Percentiles rank a stretch among this genome's conserved stretches.
These are phyloP conservation scores for Zoysia matrella DNA, from an alignment of 202 grass and related monocot genomes.

Conservation along the genomic window DNA sequence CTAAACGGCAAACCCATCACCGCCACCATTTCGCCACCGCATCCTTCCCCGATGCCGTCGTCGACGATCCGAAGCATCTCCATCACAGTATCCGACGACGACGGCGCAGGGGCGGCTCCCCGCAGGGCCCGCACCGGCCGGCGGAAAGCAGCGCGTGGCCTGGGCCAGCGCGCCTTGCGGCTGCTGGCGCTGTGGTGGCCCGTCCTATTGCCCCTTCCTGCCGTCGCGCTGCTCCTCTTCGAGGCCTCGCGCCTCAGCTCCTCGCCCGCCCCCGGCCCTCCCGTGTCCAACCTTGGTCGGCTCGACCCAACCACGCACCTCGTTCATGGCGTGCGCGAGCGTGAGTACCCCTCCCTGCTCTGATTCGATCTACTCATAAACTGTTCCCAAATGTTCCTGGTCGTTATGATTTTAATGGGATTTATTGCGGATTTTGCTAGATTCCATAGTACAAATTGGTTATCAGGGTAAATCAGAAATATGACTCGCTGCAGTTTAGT, in stretches of 20 bases:
- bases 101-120: conserved; percentile 44
- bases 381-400: conserved; percentile 1
- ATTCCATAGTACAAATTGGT: background rate
- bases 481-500: background rate
- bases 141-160: conserved; percentile 43
- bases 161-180: conserved; percentile 43
- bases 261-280: conserved; percentile 17
- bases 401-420: background rate
- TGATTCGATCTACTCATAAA: conserved; percentile 40
- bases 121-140: conserved; percentile 36
- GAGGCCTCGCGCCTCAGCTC: conserved; percentile 55
- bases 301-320: conserved; percentile 70
- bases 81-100: conserved; percentile 84
- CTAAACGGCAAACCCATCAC: conserved; percentile 52
- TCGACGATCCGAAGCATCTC: conserved; percentile 83
- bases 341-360: conserved; percentile 47
- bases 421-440: background rate
- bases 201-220: conserved; percentile 67
- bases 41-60: conserved; percentile 57
- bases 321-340: conserved; percentile 77
- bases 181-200: conserved; percentile 73
- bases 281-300: conserved; percentile 60
- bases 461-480: conserved; percentile 10
- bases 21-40: conserved; percentile 37
- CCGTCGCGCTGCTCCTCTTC: conserved; percentile 69